Evolutionary conservation across 306 rosid genomes (phyloP), one percentile per base, ranked within the genome.

Genomic region (Senna siamea): DNA sequence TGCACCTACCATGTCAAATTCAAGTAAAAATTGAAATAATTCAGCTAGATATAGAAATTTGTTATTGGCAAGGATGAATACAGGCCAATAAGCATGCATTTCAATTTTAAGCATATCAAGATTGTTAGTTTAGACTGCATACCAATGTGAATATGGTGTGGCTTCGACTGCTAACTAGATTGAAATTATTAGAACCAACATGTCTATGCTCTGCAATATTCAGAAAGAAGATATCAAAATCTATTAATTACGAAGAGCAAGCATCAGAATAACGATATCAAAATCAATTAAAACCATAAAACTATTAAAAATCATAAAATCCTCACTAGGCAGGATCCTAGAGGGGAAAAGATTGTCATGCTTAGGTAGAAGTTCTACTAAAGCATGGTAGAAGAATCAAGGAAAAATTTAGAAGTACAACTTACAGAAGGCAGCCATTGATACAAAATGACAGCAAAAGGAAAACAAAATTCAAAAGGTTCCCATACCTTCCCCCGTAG

Each of bases 91-190:
- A 65, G 41, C 54, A 43, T 22, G 38, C 51, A 41, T 60, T 54
- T 53, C 67, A 74, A 77, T 47, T 41, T 70, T 57, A 69, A 80
- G 10, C 62, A 43, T 26, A 56, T 62, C 52, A 74, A 64, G 76
- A 43, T 55, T 34, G 73, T 64, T 76, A 19, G 11, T 14, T 41
- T 19, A 12, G 18, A 40, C 38, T 78, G 53, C 76, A 73, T 92
- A 92, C 97, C 97, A 92, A 67, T 77, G 97, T 89, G 84, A 91
- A 89, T 79, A 91, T 85, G 64, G 95, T 89, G 89, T 89, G 95
- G 87, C 97, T 91, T 79, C 97, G 94, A 78, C 97, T 91, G 89
- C 97, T 91, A 47, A 87, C 84, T 44, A 89, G 85, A 82, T 91
- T 92, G 89, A 92, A 83, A 83, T 92, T 92, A 82, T 92, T 92